A percentile compares a stretch with the other conserved stretches of the same genome.
Evolutionary conservation across 2,329 filamentous ascomycete genomes (phyloP).

Genomic region (Dryadomyces quercivorus): DNA sequence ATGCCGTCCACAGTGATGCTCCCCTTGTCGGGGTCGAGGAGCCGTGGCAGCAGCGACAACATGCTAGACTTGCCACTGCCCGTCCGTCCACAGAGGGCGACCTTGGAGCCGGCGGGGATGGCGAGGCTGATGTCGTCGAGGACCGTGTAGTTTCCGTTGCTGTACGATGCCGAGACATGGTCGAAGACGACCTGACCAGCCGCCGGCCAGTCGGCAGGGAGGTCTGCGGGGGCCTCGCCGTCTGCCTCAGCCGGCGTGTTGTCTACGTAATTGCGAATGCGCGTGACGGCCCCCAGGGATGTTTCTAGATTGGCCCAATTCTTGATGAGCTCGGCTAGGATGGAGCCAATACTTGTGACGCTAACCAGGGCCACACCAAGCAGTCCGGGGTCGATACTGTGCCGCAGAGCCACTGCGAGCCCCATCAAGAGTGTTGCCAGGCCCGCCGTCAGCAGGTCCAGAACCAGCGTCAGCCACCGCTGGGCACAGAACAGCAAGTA

Average conservation of each 20-base stretch:
- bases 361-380: slow-evolving; percentile 21
- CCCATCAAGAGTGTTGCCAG: slow-evolving; percentile 23
- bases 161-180: not conserved
- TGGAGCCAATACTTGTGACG: slow-evolving; percentile 14
- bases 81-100: slow-evolving; percentile 24
- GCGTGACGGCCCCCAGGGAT: slow-evolving; percentile 16
- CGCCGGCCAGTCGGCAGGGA: slow-evolving; percentile 3
- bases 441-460: slow-evolving; percentile 24
- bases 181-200: not conserved
- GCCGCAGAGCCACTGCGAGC: slow-evolving; percentile 21
- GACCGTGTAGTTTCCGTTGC: slow-evolving; percentile 6
- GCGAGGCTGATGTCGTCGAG: slow-evolving; percentile 17
- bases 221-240: not conserved
- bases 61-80: slow-evolving; percentile 20
- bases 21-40: slow-evolving; percentile 30
- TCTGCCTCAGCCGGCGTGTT: slow-evolving; percentile 6
- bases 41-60: slow-evolving; percentile 29
- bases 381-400: slow-evolving; percentile 16
- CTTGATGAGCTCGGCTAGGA: slow-evolving; percentile 13
- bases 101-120: slow-evolving; percentile 18
- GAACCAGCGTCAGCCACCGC: slow-evolving; percentile 34
- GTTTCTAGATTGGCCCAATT: slow-evolving; percentile 18
- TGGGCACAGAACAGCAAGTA: slow-evolving; percentile 46
- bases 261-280: slow-evolving; percentile 9
- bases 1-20: slow-evolving; percentile 32